Base-by-base conservation (phyloP, 352 stramenopile species). In the Hyphochytrium catenoides region DNA sequence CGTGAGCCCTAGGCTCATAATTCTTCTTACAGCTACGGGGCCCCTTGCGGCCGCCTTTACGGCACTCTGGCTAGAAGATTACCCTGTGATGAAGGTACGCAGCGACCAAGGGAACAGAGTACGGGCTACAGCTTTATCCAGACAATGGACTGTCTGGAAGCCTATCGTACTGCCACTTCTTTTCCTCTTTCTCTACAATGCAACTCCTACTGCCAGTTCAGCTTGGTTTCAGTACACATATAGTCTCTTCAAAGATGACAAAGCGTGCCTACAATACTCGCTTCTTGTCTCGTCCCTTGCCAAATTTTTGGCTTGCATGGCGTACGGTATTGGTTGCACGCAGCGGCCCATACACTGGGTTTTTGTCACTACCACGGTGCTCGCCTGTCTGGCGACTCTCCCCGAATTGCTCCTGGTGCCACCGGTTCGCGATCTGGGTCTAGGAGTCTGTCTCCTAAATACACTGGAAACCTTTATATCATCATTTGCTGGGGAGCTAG, bases 151-250 rank as follows among this genome's bases (percentile, higher is more conserved):
- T n/a, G n/a, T n/a, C n/a, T n/a, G n/a, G n/a, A n/a, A n/a, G n/a
- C n/a, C n/a, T n/a, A n/a, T n/a, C n/a, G n/a, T n/a, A n/a, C n/a
- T n/a, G n/a, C n/a, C n/a, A n/a, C 74, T 81, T 60, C 25, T 72
- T 24, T 81, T 81, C 50, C 77, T 81, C 50, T 76, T 69, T 26
- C 46, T 81, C 18, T 81, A 57, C 38, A 76, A 60, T 31, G 64
- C 67, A 17, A 46, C 78, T 1, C 67, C 66, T 0, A 45, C 34
- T 3, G 67, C 73, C 28, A 61, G 64, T 19, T 65, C 47, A 1
- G 47, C 78, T 19, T 81, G 67, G 67, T 77, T 75, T 44, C 67
- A 81, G 51, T 81, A 81, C 53, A 69, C 52, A 39, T 77, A 54
- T 41, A 56, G 50, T 30, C 43, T 81, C 26, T 54, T 78, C 0